Evolutionary conservation across 108 stramenopile genomes (phyloP).

Genomic region (Conticribra guillardii): DNA sequence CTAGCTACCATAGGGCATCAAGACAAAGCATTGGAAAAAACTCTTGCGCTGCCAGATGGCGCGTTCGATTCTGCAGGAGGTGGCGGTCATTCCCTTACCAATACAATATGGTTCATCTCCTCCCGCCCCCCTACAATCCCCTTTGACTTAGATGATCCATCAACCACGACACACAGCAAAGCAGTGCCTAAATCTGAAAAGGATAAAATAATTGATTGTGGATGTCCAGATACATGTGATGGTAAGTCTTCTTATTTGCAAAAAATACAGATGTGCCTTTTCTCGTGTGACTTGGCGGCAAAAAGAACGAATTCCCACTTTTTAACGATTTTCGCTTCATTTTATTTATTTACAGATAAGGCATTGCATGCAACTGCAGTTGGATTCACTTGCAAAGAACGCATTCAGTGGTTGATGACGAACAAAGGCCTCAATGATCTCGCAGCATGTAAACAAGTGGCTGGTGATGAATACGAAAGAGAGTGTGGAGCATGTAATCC

Average conservation of each 20-base stretch:
- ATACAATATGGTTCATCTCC: conserved; percentile 83
- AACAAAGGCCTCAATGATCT: conserved; percentile 49
- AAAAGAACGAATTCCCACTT: too few relatives aligned
- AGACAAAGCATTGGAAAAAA: conserved; percentile 58
- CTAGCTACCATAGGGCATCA: conserved; percentile 82
- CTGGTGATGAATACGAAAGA: conserved; percentile 50
- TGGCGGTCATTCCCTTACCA: conserved; percentile 75
- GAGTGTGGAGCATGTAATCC: conserved; percentile 70
- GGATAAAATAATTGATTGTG: conserved; percentile 47
- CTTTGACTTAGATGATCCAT: conserved; percentile 37
- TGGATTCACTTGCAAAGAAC: conserved; percentile 64
- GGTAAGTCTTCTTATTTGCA: too few relatives aligned
- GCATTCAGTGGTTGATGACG: conserved; percentile 72
- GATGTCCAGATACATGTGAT: conserved; percentile 68
- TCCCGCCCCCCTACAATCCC: conserved; percentile 60
- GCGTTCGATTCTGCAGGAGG: conserved; percentile 74
- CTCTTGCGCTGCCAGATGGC: conserved; percentile 51
- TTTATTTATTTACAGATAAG: conserved; percentile 52
- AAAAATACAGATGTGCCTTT: too few relatives aligned
- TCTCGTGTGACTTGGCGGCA: too few relatives aligned
- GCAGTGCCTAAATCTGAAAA: conserved; percentile 17
- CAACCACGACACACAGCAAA: conserved; percentile 29
- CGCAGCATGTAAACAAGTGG: conserved; percentile 69
- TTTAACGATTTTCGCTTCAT: too few relatives aligned
- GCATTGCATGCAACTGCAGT: conserved; percentile 56